Conservation (phyloP, 345 rosid genomes). For the Euphorbia tirucalli region DNA sequence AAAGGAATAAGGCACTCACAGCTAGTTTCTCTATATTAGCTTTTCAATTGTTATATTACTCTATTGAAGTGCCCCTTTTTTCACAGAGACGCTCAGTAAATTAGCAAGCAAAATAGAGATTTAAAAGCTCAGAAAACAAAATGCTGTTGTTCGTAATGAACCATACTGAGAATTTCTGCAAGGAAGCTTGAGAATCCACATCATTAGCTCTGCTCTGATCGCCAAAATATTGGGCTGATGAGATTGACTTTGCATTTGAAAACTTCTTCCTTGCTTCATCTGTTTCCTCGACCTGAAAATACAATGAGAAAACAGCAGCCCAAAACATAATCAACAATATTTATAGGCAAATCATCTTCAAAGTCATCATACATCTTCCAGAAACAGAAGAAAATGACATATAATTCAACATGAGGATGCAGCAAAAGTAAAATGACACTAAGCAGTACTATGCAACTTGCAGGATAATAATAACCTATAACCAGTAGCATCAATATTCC, state of each 20-base stretch:
- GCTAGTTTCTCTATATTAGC: not conserved
- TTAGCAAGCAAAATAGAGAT: not conserved
- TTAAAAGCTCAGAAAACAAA: not conserved
- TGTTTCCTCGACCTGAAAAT: constrained; percentile 69
- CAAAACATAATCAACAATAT: not conserved
- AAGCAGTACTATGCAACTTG: not conserved
- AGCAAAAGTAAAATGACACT: not conserved
- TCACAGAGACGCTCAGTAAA: not conserved
- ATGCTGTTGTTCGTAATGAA: constrained; percentile 8
- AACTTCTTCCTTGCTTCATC: constrained; percentile 98
- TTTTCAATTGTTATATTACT: not conserved
- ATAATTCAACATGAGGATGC: not conserved
- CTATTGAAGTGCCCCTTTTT: not conserved
- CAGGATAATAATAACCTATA: not conserved
- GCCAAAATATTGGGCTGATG: constrained; percentile 92
- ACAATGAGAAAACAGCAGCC: not conserved
- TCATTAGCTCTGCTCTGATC: constrained; percentile 57
- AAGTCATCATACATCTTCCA: not conserved
- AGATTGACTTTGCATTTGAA: constrained; percentile 91
- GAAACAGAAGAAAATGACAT: not conserved
- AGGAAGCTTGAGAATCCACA: constrained; percentile 67
- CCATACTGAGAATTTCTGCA: constrained; percentile 91
- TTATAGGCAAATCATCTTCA: not conserved
- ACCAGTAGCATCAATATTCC: not conserved
- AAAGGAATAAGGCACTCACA: too few species aligned